Base-by-base conservation (phyloP, 2,329 filamentous ascomycete genomes). In the Diaporthe velutina region DNA sequence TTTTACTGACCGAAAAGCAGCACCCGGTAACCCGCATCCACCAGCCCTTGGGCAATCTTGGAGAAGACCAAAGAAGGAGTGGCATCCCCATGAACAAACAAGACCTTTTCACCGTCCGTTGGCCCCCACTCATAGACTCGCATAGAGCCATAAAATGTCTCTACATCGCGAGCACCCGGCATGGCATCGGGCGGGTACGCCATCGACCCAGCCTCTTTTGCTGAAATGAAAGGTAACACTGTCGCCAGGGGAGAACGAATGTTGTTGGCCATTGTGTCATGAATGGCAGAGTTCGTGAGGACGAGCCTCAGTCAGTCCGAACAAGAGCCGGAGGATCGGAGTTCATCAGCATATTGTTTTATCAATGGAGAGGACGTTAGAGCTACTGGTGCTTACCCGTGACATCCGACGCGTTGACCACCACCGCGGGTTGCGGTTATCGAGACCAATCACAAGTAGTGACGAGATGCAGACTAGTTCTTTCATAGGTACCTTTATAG, bases 1-100 rank as follows among this genome's bases (percentile, higher is more conserved):
- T n/a, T 19, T 42, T 3, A 61, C 58, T 30, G 0, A 61, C 58
- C 89, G 81, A 95, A 97, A 4, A 97, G 86, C 91, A 98, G 92
- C 17, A 98, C 94, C 52, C 95, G 90, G 80, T 91, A 96, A 35
- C 94, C 94, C 68, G 89, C 52, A 66, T 77, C 86, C 3, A 90
- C 94, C 25, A 97, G 87, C 25, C 87, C 88, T 78, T 92, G 86
- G 40, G 94, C 93, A 50, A 97, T 83, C 55, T 88, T 89, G 33
- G 89, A 88, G 22, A 97, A 86, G 1, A 94, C 92, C 79, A 96
- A 90, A 81, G 93, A 95, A 0, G 95, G 93, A 0, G 94, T 97
- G 76, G 92, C 95, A 80, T 97, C 97, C 54, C 95, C 95, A 81
- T 97, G 95, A 10, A 98, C 87, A 50, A 97, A 87, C n/a, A 97